Percentiles rank a stretch among this genome's conserved stretches.
Evolutionary conservation across 2,329 filamentous ascomycete species (phyloP).

Genomic region (Hypomyces perniciosus): DNA sequence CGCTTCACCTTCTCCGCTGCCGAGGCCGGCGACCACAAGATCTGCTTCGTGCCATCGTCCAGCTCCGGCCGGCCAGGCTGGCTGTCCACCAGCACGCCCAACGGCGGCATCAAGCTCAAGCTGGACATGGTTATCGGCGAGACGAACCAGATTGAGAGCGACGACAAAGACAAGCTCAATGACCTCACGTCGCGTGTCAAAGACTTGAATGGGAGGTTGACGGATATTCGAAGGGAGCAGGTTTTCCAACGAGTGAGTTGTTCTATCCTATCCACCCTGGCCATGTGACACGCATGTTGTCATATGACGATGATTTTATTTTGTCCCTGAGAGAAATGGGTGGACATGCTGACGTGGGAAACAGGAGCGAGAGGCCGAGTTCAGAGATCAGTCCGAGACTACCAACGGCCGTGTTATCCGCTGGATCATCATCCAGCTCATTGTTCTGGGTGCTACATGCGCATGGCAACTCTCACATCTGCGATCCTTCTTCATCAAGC

Average conservation of each 20-base stretch:
- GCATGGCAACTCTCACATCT: constrained; percentile 96
- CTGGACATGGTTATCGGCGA: constrained; percentile 93
- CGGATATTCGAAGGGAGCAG: constrained; percentile 89
- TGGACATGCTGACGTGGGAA: background rate
- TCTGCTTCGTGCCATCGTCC: constrained; percentile 87
- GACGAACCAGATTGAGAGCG: constrained; percentile 87
- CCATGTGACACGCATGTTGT: too few species aligned
- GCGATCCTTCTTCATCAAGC: constrained; percentile 98
- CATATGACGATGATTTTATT: too few species aligned
- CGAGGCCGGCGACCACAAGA: constrained; percentile 89
- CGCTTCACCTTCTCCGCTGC: constrained; percentile 94
- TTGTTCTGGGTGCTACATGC: constrained; percentile 79
- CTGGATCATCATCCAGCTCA: constrained; percentile 88
- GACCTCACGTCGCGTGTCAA: constrained; percentile 83
- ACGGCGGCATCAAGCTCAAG: constrained; percentile 74
- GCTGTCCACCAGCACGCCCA: constrained; percentile 58
- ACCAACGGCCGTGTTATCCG: constrained; percentile 89
- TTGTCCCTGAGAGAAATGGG: background rate
- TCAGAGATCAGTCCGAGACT: constrained; percentile 92
- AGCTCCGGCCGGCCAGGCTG: constrained; percentile 64
- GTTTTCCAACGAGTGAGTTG: constrained; percentile 80
- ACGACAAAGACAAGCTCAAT: constrained; percentile 86
- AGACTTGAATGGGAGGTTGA: constrained; percentile 80
- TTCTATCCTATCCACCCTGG: background rate
- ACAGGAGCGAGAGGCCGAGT: constrained; percentile 94